Percentiles rank a stretch among this genome's conserved stretches.
phyloP scores from a whole-genome alignment of 805 yeast genomes.

The Candida qinlingensis region DNA sequence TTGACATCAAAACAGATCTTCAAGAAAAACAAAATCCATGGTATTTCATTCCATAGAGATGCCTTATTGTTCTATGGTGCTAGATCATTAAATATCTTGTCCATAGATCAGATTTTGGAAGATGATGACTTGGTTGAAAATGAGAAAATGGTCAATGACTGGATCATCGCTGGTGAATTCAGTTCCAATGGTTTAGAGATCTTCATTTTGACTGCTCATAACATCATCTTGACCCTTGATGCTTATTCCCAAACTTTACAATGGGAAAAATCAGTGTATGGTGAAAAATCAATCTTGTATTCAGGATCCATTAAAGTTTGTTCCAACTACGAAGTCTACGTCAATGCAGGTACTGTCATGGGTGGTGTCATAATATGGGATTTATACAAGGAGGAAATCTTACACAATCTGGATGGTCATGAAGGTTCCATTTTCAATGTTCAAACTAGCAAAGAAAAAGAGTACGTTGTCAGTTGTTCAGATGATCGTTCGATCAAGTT shows the following conservation, averaged over 20 bases:
- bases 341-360: constrained; percentile 93
- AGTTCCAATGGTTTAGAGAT: constrained; percentile 32
- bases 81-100: constrained; percentile 50
- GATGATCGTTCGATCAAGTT: constrained; percentile 87
- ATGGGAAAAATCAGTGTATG: constrained; percentile 37
- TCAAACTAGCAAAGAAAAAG: constrained; percentile 49
- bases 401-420: constrained; percentile 64
- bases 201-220: constrained; percentile 74
- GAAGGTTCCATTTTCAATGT: constrained; percentile 91
- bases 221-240: constrained; percentile 45
- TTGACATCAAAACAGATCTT: constrained; percentile 44
- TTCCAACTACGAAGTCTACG: constrained; percentile 35
- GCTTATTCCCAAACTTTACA: constrained; percentile 23
- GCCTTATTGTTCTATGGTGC: constrained; percentile 59
- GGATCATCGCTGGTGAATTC: constrained; percentile 68
- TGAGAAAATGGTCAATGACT: constrained; percentile 64
- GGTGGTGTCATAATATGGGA: constrained; percentile 84
- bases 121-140: constrained; percentile 14
- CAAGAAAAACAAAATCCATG: constrained; percentile 75
- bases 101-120: constrained; percentile 28
- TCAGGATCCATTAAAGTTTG: constrained; percentile 69
- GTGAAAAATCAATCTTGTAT: constrained; percentile 78
- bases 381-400: constrained; percentile 34
- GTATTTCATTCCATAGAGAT: constrained; percentile 43
- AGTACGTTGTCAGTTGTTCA: constrained; percentile 71